phyloP scores from a whole-genome alignment of 2,329 filamentous ascomycete genomes.

The Sphaerostilbella broomeana region DNA sequence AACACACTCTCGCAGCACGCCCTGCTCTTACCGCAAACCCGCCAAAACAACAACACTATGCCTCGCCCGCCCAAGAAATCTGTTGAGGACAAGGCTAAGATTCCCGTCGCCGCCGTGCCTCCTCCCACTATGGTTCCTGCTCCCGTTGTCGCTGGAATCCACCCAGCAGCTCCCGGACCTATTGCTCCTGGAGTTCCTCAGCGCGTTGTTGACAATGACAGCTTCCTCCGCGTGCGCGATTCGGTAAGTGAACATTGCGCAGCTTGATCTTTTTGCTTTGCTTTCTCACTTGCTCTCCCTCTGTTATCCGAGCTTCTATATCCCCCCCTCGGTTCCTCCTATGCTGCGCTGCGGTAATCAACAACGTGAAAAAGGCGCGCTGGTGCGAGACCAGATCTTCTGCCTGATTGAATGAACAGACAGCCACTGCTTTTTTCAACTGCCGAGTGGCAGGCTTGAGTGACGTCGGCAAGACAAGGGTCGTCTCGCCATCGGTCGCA shows the following conservation, averaged over 20 bases:
- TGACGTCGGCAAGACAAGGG: slow-evolving; percentile 5
- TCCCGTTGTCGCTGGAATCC: slow-evolving; percentile 17
- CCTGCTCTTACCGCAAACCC: slow-evolving; percentile 3
- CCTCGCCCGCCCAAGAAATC: slow-evolving; percentile 41
- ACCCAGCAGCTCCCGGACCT: slow-evolving; percentile 13
- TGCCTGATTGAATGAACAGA: neutral
- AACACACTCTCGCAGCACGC: slow-evolving; percentile 4
- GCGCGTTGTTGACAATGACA: slow-evolving; percentile 58
- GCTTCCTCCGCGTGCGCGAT: slow-evolving; percentile 75
- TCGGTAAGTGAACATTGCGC: slow-evolving; percentile 54
- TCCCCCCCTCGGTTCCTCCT: neutral
- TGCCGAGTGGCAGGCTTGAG: slow-evolving; percentile 8
- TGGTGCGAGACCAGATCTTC: neutral
- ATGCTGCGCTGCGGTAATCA: neutral
- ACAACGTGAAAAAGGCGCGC: neutral
- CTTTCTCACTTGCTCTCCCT: neutral
- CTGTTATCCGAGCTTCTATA: neutral
- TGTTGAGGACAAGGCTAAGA: slow-evolving; percentile 32
- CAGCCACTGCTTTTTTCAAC: neutral
- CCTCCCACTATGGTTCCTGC: slow-evolving; percentile 35
- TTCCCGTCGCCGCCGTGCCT: slow-evolving; percentile 28
- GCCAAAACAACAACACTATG: slow-evolving; percentile 27
- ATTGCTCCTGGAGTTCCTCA: slow-evolving; percentile 19
- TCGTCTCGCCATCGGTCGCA: neutral
- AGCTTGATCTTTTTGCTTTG: neutral